Conservation (phyloP, 495 filamentous ascomycete species). For the Lasiosphaeriaceae sp. region DNA sequence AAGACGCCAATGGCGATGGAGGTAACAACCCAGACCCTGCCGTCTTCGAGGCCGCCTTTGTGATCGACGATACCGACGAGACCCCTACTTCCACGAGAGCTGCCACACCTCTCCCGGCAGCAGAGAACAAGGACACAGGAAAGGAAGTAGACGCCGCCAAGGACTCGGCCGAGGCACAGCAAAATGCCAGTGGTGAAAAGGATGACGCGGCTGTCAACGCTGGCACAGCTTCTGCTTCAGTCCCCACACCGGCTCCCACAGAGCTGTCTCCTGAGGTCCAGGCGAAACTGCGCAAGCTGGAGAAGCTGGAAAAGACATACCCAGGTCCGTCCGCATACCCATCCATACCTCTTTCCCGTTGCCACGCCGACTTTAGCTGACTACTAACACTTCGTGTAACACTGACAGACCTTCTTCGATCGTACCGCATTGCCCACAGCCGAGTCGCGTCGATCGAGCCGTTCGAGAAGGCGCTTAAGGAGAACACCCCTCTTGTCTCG, state of each 20-base stretch:
- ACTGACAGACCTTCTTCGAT: conserved; percentile 73
- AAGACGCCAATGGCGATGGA: conserved; percentile 41
- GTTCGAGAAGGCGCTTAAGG: conserved; percentile 84
- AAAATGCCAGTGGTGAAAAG: conserved; percentile 2
- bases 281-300: conserved; percentile 68
- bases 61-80: conserved; percentile 70
- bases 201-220: conserved; percentile 1
- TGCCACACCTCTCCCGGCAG: conserved; percentile 47
- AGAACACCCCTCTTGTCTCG: conserved; percentile 84
- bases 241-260: conserved; percentile 26
- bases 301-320: conserved; percentile 83
- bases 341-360: neutral
- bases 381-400: neutral
- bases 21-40: conserved; percentile 64
- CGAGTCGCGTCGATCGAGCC: conserved; percentile 81
- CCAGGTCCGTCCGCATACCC: conserved; percentile 45
- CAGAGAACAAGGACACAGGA: conserved; percentile 25
- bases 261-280: conserved; percentile 74
- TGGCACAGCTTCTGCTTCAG: neutral
- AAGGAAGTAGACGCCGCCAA: conserved; percentile 27
- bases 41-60: conserved; percentile 78
- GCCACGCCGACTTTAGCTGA: too few species aligned
- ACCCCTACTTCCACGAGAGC: conserved; percentile 40
- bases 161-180: neutral
- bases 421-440: conserved; percentile 85